phyloP scores from a whole-genome alignment of 1,139 yeast species.

The Hyphopichia burtonii region DNA sequence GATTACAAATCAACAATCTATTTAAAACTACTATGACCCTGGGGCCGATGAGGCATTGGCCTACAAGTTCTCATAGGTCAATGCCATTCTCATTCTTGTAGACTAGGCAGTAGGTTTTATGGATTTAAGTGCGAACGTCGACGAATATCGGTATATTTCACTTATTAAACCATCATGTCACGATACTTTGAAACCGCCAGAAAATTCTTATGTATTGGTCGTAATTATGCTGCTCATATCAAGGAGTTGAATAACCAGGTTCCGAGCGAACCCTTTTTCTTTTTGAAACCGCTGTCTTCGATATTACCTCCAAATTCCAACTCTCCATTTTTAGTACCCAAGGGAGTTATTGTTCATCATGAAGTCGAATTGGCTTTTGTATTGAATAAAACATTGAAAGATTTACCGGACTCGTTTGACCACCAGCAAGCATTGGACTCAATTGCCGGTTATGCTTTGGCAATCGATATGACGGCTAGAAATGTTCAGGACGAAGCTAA shows the following conservation, averaged over 20 bases:
- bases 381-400: constrained; percentile 60
- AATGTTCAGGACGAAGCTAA: constrained; percentile 96
- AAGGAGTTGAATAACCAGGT: constrained; percentile 78
- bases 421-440: constrained; percentile 69
- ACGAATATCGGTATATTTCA: no score
- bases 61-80: no score
- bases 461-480: constrained; percentile 92
- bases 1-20: no score
- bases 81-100: no score
- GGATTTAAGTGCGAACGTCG: no score
- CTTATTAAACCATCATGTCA: no score
- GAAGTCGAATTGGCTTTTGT: constrained; percentile 90
- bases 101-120: no score
- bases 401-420: constrained; percentile 61
- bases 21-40: no score
- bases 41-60: no score
- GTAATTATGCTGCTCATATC: constrained; percentile 94
- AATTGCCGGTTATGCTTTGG: constrained; percentile 82
- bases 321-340: constrained; percentile 82
- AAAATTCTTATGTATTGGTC: constrained; percentile 90
- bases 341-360: constrained; percentile 80
- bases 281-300: constrained; percentile 79
- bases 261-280: constrained; percentile 87
- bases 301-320: constrained; percentile 63
- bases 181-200: constrained; percentile 64